Evolutionary conservation across 2,329 filamentous ascomycete species (phyloP).

Genomic region (Rutstroemia sp.): DNA sequence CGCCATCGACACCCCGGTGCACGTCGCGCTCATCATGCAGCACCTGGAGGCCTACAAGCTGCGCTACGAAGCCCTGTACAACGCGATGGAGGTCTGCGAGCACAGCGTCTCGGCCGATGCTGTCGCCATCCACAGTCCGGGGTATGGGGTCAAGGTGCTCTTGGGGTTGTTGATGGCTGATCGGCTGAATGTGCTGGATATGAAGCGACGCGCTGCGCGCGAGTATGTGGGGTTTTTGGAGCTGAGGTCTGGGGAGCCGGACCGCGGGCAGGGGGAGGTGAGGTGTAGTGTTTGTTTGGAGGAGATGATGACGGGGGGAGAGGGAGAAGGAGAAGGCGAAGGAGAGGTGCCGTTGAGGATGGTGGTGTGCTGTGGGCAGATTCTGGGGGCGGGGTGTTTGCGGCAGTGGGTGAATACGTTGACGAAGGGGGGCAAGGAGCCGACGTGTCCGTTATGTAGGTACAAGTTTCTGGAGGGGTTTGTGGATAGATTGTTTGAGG

Average conservation of each 20-base stretch:
- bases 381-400: slow-evolving; percentile 17
- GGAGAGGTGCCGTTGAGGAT: slow-evolving; percentile 13
- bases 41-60: too few relatives aligned
- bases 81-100: too few relatives aligned
- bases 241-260: not conserved
- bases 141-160: too few relatives aligned
- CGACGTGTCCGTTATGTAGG: slow-evolving; percentile 17
- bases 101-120: too few relatives aligned
- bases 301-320: not conserved
- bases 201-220: too few relatives aligned
- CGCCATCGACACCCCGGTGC: too few relatives aligned
- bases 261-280: not conserved
- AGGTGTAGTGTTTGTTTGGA: not conserved
- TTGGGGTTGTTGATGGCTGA: too few relatives aligned
- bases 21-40: too few relatives aligned
- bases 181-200: too few relatives aligned
- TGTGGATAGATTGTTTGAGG: slow-evolving; percentile 10
- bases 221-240: too few relatives aligned
- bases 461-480: slow-evolving; percentile 11
- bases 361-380: slow-evolving; percentile 19
- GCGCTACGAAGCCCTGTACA: too few relatives aligned
- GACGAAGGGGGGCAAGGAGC: not conserved
- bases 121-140: too few relatives aligned
- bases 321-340: not conserved
- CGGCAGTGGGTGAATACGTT: slow-evolving; percentile 11